Evolutionary conservation across 495 filamentous ascomycete genomes (phyloP).

Genomic region (Glonium stellatum): DNA sequence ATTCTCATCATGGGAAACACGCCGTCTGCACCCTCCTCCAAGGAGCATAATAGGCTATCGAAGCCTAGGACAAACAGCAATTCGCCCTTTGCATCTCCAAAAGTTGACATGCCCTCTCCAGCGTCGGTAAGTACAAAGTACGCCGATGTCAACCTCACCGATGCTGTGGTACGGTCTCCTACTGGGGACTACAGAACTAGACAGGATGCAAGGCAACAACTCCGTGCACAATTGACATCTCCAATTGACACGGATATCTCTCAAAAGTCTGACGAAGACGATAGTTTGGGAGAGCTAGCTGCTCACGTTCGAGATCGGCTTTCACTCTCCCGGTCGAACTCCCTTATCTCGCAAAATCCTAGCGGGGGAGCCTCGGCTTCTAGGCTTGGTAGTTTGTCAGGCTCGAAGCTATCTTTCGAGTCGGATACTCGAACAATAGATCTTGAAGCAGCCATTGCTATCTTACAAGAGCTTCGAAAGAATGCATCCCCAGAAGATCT

Average conservation of each 20-base stretch:
- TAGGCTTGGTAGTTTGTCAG: slow-evolving; percentile 9
- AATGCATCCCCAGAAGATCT: slow-evolving; percentile 36
- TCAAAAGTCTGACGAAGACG: slow-evolving; percentile 4
- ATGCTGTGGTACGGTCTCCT: neutral
- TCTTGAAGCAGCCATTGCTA: slow-evolving; percentile 29
- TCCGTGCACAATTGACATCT: slow-evolving; percentile 17
- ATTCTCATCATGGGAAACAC: slow-evolving; percentile 22
- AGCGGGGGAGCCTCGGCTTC: slow-evolving; percentile 11
- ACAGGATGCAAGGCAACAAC: slow-evolving; percentile 3
- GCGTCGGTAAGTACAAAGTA: slow-evolving; percentile 17
- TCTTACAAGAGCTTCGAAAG: slow-evolving; percentile 36
- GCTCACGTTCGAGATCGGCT: slow-evolving; percentile 15
- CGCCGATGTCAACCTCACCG: slow-evolving; percentile 13
- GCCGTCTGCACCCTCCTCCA: slow-evolving; percentile 9
- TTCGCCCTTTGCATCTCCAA: slow-evolving; percentile 12
- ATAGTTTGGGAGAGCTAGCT: slow-evolving; percentile 21
- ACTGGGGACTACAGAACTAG: slow-evolving; percentile 1
- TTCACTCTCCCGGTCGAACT: slow-evolving; percentile 19
- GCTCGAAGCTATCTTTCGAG: slow-evolving; percentile 21
- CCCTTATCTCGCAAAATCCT: slow-evolving; percentile 1
- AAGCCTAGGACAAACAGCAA: slow-evolving; percentile 30
- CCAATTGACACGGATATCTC: slow-evolving; percentile 14
- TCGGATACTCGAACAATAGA: slow-evolving; percentile 28
- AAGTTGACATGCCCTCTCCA: slow-evolving; percentile 7
- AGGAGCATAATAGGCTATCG: slow-evolving; percentile 23